Evolutionary conservation across 768 basidiomycete genomes (phyloP), one percentile per base, ranked within the genome.

Genomic region (Tricholoma hemisulphureum): DNA sequence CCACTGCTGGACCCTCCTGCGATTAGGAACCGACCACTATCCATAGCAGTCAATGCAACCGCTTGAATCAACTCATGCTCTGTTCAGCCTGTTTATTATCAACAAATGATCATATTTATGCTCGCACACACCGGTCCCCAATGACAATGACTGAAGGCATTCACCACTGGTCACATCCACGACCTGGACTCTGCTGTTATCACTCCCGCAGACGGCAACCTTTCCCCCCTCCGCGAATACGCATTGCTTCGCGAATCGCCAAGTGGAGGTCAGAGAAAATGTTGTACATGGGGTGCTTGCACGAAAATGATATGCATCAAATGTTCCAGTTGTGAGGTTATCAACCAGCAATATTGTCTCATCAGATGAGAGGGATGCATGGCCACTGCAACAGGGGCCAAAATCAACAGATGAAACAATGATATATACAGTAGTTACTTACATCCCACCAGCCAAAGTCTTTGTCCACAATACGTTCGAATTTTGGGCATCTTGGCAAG

Each of bases 381-480:
- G 37, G 14, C 60, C 60, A 45, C 53, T 58, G 24, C 28, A 29
- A 53, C 9, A 16, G 24, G 21, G 6, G 46, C 16, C 4, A 32
- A 56, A 28, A 61, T 6, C 21, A 49, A 31, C 18, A 50, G 52
- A 28, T 6, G 31, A n/a, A 29, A 32, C n/a, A 18, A 28, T 23
- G 32, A 46, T 6, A 31, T 43, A 26, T n/a, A 60, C 21, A 31
- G 11, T 20, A 41, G 39, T 28, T 20, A 57, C 46, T 16, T 35
- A 63, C 59, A 63, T 26, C 26, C 35, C 55, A 32, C 60, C 43
- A 11, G 32, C 43, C 7, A 63, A 41, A 11, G 45, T 21, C 37
- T 61, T 63, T 9, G 24, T 51, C 62, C 59, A 61, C 18, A 54
- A 29, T 8, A 58, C 21, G 11, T 49, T 39, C 9, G 60, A 63